Base-by-base conservation (phyloP, 1,139 yeast genomes). In the Debaryomyces robertsiae region DNA sequence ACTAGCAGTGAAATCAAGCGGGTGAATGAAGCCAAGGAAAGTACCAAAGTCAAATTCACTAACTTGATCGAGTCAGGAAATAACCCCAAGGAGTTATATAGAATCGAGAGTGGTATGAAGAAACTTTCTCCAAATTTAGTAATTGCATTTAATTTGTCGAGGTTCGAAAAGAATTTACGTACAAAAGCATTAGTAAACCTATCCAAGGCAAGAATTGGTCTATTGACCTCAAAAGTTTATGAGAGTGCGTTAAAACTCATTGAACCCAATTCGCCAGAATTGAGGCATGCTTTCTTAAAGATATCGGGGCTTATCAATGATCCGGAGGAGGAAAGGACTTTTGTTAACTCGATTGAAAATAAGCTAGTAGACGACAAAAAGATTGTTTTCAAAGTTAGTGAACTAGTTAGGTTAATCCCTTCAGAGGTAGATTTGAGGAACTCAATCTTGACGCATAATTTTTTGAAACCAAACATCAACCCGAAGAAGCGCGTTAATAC, bases 121-220 rank as follows among this genome's bases (percentile, higher is more conserved):
- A 63, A 68, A 38, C 68, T 84, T 24, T 73, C 73, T 34, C 72
- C 77, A 2, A 56, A 66, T 13, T 60, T 83, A 9, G 76, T 84
- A 1, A 65, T 90, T 10, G 69, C 82, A 1, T 74, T 90, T 52
- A 84, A 83, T 53, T 71, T 85, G 43, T 75, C 78, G 25, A 70
- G 95, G 49, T 89, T 78, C 54, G 72, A 85, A 43, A 84, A 89
- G 52, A 65, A 78, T 32, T 73, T 83, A 53, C 75, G 97, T 48
- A 75, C 85, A 11, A 63, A 68, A 30, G 85, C 85, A 46, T 70
- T 93, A 22, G 78, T 73, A 1, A 77, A 77, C 30, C 72, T 86
- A 39, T 87, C 84, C 14, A 73, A 73, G 30, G 81, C 84, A 36
- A 74, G 91, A 44, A 65, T 90, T 34, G 98, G 98, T 5, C 62